Evolutionary conservation across 805 yeast genomes (phyloP), one percentile per base, ranked within the genome.

Genomic region (Debaryomyces tyrocola): DNA sequence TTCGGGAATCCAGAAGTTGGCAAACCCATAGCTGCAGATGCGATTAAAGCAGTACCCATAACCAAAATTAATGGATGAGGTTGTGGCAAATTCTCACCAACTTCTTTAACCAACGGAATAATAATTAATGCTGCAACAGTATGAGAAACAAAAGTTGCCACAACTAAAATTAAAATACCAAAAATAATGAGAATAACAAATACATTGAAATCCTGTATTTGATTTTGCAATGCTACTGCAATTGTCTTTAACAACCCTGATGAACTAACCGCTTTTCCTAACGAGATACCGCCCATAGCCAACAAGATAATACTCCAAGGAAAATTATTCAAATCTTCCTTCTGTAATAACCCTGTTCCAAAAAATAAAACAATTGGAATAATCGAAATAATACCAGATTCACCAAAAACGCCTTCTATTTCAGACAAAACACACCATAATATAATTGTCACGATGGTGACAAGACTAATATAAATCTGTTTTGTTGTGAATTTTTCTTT

Each of bases 221-320:
- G 70, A 36, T 54, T 59, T 42, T 76, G 76, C 41, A 77, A 66
- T 2, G 79, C 67, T 9, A 56, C 58, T 11, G 81, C 81, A 48
- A 77, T 73, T 9, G 79, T 74, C 27, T 62, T 60, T 44, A 77
- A 63, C 45, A 77, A 64, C 4, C 82, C 81, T 2, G 80, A 75
- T 0, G 79, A 74, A 0, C 75, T 63, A 12, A 77, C 77, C 21
- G 79, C 80, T 45, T 70, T 74, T 45, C 82, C 82, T 44, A 77
- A 66, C 3, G 80, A 80, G 48, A 74, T 68, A 56, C 82, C 82
- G 45, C 82, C 82, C 80, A 77, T 77, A 1, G 81, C 81, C 53
- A 77, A 69, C 42, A 76, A 66, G 14, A 77, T 79, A 52, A 77
- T 77, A n/a, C 74, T 65, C 82, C 82, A 77, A 10, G 82, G 82